These are phyloP conservation scores for Globisporangium irregulare DNA, from an alignment of 352 stramenopile species.

Conservation along the genomic window DNA sequence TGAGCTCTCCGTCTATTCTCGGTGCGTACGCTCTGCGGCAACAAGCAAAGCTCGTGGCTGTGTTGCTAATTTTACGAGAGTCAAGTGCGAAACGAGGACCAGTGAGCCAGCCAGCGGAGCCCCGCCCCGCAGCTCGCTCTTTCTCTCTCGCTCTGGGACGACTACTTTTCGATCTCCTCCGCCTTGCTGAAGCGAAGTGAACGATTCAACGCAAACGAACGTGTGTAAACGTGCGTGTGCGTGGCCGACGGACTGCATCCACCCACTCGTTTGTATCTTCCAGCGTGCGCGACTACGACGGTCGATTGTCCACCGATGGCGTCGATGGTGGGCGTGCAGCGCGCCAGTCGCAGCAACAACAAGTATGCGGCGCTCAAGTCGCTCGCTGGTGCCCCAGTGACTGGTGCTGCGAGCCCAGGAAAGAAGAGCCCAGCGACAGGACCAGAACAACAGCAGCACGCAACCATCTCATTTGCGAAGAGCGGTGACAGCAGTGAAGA, in stretches of 20 bases:
- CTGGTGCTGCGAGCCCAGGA: background rate
- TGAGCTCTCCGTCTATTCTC: background rate
- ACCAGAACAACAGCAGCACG: slow-evolving; percentile 2
- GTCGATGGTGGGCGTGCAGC: background rate
- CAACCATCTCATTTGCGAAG: slow-evolving; percentile 4
- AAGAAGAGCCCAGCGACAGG: background rate
- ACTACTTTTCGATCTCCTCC: slow-evolving; percentile 14
- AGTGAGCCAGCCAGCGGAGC: background rate
- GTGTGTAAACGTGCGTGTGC: background rate
- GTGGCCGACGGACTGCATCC: background rate
- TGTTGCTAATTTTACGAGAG: slow-evolving; percentile 10
- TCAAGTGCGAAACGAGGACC: slow-evolving; percentile 1
- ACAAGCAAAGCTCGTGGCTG: background rate
- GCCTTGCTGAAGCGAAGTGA: background rate
- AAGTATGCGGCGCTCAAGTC: slow-evolving; percentile 1
- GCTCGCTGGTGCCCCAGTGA: background rate
- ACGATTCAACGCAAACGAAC: background rate
- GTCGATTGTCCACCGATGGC: background rate
- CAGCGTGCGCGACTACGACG: background rate
- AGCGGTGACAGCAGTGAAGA: background rate
- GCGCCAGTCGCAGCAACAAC: background rate
- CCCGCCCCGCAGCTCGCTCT: background rate
- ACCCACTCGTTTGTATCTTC: background rate
- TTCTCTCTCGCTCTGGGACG: background rate
- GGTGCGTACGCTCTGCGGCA: background rate